These are phyloP conservation scores for Diplodia mutila DNA, from an alignment of 2,329 filamentous ascomycete genomes.

Conservation along the genomic window DNA sequence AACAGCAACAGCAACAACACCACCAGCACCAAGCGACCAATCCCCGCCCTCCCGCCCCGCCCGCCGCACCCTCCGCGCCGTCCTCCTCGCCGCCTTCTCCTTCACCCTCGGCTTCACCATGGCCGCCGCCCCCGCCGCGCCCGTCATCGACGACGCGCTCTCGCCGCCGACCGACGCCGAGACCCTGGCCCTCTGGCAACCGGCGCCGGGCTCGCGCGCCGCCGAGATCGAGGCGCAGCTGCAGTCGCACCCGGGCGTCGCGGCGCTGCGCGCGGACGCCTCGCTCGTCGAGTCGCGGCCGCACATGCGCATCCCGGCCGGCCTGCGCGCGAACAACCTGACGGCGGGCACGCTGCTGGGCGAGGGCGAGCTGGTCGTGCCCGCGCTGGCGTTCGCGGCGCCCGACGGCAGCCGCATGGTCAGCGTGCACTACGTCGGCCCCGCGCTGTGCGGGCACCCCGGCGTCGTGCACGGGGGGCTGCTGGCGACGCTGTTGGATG, in stretches of 20 bases:
- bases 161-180: conserved; percentile 71
- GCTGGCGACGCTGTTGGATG: conserved; percentile 89
- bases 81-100: conserved; percentile 52
- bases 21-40: not conserved
- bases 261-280: conserved; percentile 52
- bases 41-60: conserved; percentile 31
- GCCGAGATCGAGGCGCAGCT: conserved; percentile 72
- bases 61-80: conserved; percentile 50
- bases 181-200: conserved; percentile 68
- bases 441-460: conserved; percentile 83
- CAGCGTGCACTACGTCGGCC: conserved; percentile 75
- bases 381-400: conserved; percentile 72
- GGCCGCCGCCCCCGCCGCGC: conserved; percentile 57
- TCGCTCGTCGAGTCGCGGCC: conserved; percentile 72
- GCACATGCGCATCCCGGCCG: conserved; percentile 79
- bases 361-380: conserved; percentile 75
- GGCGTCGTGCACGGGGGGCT: conserved; percentile 90
- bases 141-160: conserved; percentile 54
- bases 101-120: conserved; percentile 62
- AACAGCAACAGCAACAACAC: not conserved
- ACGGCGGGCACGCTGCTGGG: conserved; percentile 81
- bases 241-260: conserved; percentile 72
- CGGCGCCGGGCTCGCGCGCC: conserved; percentile 53
- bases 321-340: conserved; percentile 72
- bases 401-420: conserved; percentile 60